These are phyloP conservation scores for Wickerhamomyces bisporus DNA, from an alignment of 805 yeast species.

Conservation along the genomic window DNA sequence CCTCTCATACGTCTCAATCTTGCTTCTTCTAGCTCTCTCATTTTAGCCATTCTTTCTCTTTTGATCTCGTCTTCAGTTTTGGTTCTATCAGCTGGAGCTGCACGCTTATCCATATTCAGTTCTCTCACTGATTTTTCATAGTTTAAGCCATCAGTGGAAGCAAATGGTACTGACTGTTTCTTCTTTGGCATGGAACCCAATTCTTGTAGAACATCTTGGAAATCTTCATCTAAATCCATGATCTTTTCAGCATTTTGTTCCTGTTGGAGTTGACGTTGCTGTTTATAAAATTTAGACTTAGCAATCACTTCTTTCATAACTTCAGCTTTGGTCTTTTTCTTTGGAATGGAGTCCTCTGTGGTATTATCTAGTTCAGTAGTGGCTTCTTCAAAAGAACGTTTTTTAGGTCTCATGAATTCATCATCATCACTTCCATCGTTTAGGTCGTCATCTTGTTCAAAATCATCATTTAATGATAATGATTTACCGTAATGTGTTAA, in stretches of 20 bases:
- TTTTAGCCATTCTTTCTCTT: conserved; percentile 54
- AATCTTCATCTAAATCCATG: conserved; percentile 65
- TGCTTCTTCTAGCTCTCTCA: conserved; percentile 59
- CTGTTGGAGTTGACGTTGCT: conserved; percentile 66
- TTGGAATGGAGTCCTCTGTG: conserved; percentile 36
- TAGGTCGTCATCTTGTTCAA: conserved; percentile 42
- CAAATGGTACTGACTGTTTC: conserved; percentile 20
- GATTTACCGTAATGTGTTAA: conserved; percentile 80
- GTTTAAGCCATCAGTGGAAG: conserved; percentile 38
- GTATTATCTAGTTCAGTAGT: too few species aligned
- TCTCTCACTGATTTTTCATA: conserved; percentile 67
- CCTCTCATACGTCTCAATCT: conserved; percentile 75
- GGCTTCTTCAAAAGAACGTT: conserved; percentile 21
- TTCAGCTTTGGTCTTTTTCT: conserved; percentile 74
- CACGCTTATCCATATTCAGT: conserved; percentile 64
- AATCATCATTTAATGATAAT: conserved; percentile 53
- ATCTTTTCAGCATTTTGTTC: conserved; percentile 56
- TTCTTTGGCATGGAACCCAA: conserved; percentile 31
- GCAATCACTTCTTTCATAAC: conserved; percentile 85
- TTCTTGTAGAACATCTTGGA: conserved; percentile 63
- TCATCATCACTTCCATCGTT: conserved; percentile 33
- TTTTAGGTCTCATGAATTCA: conserved; percentile 28
- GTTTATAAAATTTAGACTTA: conserved; percentile 71
- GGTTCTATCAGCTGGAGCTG: conserved; percentile 78
- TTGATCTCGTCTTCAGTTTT: conserved; percentile 69